Evolutionary conservation across 2,329 filamentous ascomycete genomes (phyloP).

Genomic region (Fusarium piperis): DNA sequence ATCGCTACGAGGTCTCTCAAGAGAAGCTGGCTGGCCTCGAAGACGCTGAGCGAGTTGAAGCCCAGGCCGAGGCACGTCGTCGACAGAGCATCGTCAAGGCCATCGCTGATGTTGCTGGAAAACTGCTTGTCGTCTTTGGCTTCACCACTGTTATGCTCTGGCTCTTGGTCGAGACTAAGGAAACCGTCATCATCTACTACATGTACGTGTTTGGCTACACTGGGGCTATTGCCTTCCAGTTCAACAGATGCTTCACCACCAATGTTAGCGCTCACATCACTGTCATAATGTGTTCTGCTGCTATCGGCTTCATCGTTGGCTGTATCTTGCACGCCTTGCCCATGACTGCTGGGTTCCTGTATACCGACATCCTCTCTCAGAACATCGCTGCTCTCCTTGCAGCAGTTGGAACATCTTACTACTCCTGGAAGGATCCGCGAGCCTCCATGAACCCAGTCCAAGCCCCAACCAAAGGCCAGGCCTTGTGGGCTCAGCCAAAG

Average conservation of each 20-base stretch:
- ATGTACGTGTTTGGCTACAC: slow-evolving; percentile 21
- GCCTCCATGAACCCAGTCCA: background rate
- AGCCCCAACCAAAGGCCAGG: background rate
- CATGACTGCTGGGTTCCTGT: slow-evolving; percentile 8
- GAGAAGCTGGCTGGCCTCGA: slow-evolving; percentile 16
- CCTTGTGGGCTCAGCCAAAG: background rate
- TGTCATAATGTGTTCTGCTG: slow-evolving; percentile 17
- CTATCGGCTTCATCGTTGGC: slow-evolving; percentile 16
- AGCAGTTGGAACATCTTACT: slow-evolving; percentile 13
- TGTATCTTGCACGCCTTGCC: slow-evolving; percentile 21
- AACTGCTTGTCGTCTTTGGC: slow-evolving; percentile 20
- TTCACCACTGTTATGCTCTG: slow-evolving; percentile 13
- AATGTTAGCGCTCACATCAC: slow-evolving; percentile 16
- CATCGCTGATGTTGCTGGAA: slow-evolving; percentile 6
- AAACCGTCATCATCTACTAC: slow-evolving; percentile 16
- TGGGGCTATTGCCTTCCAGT: slow-evolving; percentile 20
- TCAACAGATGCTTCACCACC: slow-evolving; percentile 28
- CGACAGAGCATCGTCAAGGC: slow-evolving; percentile 21
- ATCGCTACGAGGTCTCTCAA: slow-evolving; percentile 14
- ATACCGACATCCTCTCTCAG: slow-evolving; percentile 16
- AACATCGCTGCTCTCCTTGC: slow-evolving; percentile 18
- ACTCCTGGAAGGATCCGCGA: slow-evolving; percentile 17
- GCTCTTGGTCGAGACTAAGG: slow-evolving; percentile 11
- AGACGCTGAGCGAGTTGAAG: slow-evolving; percentile 5
- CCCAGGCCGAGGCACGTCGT: slow-evolving; percentile 10